phyloP scores from a whole-genome alignment of 139 green algal genomes.

The Chlamydomonas incerta region DNA sequence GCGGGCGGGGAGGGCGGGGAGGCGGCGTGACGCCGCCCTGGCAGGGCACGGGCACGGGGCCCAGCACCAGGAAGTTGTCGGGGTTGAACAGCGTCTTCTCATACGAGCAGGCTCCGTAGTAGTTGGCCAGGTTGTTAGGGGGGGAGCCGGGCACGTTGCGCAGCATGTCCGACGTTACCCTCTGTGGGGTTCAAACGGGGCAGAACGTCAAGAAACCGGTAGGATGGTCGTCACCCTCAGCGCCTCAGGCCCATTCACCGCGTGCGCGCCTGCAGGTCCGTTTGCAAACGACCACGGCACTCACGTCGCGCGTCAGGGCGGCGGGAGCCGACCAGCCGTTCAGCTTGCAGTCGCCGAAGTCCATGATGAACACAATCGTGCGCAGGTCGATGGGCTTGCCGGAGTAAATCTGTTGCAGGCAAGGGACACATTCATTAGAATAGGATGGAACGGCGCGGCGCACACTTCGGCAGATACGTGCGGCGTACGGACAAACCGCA shows the following conservation, averaged over 20 bases:
- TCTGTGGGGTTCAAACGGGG: no score
- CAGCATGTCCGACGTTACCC: not conserved
- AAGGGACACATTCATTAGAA: no score
- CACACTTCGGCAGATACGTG: no score
- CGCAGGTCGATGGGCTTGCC: not conserved
- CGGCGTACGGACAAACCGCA: no score
- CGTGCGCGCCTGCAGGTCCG: no score
- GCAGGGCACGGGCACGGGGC: not conserved
- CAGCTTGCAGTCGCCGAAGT: not conserved
- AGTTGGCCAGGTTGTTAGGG: not conserved
- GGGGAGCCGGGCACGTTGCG: not conserved
- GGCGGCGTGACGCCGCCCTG: not conserved
- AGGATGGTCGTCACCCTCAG: no score
- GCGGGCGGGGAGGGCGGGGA: not conserved
- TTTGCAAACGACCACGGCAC: no score
- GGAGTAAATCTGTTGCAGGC: constrained; percentile 24
- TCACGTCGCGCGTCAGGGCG: no score
- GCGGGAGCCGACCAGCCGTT: not conserved
- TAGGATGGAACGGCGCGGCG: no score
- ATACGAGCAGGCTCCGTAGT: constrained; percentile 5
- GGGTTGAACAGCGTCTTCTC: not conserved
- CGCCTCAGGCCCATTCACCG: no score
- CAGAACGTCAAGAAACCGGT: no score
- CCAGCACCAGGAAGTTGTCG: not conserved
- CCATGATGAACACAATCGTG: not conserved